phyloP scores from a whole-genome alignment of 202 grass and related monocot species.

The Tripidium arundinaceum region DNA sequence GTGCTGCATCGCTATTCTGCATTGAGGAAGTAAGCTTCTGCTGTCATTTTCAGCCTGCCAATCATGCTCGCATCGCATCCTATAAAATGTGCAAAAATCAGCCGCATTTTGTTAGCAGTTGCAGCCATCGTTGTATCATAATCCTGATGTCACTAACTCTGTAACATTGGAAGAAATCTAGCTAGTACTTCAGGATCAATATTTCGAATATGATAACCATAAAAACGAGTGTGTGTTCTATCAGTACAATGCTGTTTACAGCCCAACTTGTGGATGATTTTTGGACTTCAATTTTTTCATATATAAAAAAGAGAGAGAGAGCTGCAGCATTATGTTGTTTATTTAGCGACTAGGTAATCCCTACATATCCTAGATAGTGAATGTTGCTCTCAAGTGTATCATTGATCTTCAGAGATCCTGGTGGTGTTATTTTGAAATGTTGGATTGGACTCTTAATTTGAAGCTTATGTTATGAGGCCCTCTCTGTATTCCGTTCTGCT shows the following conservation, averaged over 20 bases:
- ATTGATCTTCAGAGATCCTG: not conserved
- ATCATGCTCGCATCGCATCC: not conserved
- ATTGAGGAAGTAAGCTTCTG: slow-evolving; percentile 89
- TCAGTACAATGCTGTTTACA: not conserved
- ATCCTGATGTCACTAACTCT: not conserved
- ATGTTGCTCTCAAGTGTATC: not conserved
- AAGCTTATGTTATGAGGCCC: not conserved
- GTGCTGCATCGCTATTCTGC: slow-evolving; percentile 91
- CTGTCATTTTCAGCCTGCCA: not conserved
- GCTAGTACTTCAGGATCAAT: not conserved
- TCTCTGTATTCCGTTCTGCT: not conserved
- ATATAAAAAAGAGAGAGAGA: not conserved
- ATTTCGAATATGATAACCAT: not conserved
- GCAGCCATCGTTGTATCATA: not conserved
- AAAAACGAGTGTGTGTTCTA: not conserved
- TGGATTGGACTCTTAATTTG: not conserved
- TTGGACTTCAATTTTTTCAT: not conserved
- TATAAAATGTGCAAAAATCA: not conserved
- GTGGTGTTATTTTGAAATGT: not conserved
- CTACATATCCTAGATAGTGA: not conserved
- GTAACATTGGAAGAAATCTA: not conserved
- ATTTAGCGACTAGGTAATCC: not conserved
- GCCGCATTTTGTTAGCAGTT: not conserved
- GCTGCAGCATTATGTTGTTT: not conserved
- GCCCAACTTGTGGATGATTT: not conserved